These are phyloP conservation scores for Daldinia bambusicola DNA, from an alignment of 495 filamentous ascomycete species.

Conservation along the genomic window DNA sequence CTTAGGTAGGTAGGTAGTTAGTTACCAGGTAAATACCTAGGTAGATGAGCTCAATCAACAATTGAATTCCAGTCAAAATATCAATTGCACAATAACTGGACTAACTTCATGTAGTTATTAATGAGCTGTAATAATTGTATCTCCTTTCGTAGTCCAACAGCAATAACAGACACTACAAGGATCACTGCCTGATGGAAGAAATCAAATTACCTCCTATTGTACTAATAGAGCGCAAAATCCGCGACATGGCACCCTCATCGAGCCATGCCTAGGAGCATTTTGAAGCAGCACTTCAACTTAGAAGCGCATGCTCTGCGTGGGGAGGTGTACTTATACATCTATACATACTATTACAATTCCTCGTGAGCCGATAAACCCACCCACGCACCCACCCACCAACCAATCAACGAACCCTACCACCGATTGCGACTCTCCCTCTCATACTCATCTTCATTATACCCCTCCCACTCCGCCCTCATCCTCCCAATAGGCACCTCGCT, in stretches of 20 bases:
- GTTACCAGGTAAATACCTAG: not conserved
- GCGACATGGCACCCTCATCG: not conserved
- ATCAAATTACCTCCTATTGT: not conserved
- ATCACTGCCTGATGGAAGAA: not conserved
- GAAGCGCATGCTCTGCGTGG: not conserved
- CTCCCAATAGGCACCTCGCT: slow-evolving; percentile 46
- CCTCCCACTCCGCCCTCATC: slow-evolving; percentile 46
- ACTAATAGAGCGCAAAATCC: not conserved
- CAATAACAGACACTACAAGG: no score
- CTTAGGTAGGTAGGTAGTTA: no score
- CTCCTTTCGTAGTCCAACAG: not conserved
- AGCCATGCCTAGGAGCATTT: not conserved
- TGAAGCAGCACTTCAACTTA: not conserved
- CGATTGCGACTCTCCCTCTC: slow-evolving; percentile 27
- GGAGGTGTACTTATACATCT: no score
- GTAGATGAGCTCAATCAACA: not conserved
- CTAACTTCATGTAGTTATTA: not conserved
- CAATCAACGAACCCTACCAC: slow-evolving; percentile 21
- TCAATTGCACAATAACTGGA: not conserved
- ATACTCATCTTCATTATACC: slow-evolving; percentile 27
- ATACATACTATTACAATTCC: not conserved
- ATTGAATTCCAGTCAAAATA: not conserved
- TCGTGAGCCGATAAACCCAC: no score
- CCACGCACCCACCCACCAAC: no score
- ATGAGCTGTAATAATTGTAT: not conserved